Conservation (phyloP, 2,329 filamentous ascomycete genomes). For the Diaporthe nobilis region DNA sequence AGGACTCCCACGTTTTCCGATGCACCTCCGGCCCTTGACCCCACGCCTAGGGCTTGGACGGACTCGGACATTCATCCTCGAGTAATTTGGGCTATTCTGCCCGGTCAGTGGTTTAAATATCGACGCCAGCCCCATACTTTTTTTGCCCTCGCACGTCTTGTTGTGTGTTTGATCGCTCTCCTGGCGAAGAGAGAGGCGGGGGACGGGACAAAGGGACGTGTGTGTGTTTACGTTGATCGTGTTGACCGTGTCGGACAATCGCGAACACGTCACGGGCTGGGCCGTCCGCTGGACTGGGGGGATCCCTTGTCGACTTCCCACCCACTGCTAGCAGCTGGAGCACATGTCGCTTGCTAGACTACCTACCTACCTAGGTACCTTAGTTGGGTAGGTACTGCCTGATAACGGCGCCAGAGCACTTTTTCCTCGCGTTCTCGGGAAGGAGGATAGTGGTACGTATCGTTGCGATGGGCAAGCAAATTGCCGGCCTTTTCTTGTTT, state of each 20-base stretch:
- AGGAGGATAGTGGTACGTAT: neutral
- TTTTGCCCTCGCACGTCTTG: neutral
- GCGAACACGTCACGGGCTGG: conserved; percentile 35
- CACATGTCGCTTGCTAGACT: neutral
- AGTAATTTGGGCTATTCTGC: neutral
- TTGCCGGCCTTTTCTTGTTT: neutral
- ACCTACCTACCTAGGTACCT: no score
- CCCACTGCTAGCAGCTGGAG: neutral
- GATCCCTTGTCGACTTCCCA: conserved; percentile 26
- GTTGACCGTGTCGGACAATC: conserved; percentile 27
- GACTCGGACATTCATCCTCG: neutral
- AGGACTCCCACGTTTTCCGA: conserved; percentile 26
- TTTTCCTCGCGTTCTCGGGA: neutral
- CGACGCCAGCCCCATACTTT: neutral
- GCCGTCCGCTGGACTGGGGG: conserved; percentile 32
- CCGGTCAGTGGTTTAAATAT: neutral
- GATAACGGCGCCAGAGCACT: neutral
- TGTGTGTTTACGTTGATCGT: conserved; percentile 3
- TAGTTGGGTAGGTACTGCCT: neutral
- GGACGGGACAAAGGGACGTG: neutral
- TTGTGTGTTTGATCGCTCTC: neutral
- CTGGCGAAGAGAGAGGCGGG: neutral
- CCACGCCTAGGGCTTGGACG: conserved; percentile 24
- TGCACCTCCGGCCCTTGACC: conserved; percentile 19
- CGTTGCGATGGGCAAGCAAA: neutral